phyloP scores from a whole-genome alignment of 1,284 basidiomycete species.

The Boletus albobrunnescens region DNA sequence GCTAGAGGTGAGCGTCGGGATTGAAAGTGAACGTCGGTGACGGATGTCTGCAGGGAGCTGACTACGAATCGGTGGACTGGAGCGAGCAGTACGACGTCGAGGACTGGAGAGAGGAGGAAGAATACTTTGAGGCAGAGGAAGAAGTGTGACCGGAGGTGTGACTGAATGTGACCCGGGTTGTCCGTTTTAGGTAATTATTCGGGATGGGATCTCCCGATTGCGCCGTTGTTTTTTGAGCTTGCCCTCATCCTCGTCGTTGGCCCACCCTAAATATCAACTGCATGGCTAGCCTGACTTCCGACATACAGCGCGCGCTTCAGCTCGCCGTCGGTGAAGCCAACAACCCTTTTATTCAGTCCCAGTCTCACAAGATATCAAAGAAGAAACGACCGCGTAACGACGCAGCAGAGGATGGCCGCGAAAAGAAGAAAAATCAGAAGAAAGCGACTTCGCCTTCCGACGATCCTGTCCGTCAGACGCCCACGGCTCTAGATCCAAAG shows the following conservation, averaged over 20 bases:
- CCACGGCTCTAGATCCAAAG: not conserved
- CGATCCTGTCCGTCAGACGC: too few species aligned
- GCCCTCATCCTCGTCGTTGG: constrained; percentile 37
- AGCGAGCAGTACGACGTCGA: constrained; percentile 64
- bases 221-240: constrained; percentile 26
- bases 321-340: constrained; percentile 43
- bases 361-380: constrained; percentile 19
- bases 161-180: constrained; percentile 5
- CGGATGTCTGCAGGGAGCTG: constrained; percentile 45
- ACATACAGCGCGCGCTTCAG: constrained; percentile 37
- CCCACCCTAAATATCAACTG: constrained; percentile 35
- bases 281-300: constrained; percentile 37
- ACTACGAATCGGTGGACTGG: constrained; percentile 75
- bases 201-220: constrained; percentile 2
- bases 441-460: constrained; percentile 10
- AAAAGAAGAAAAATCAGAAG: constrained; percentile 25
- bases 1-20: constrained; percentile 52
- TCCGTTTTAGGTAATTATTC: constrained; percentile 15
- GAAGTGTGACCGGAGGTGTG: constrained; percentile 43
- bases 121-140: constrained; percentile 56
- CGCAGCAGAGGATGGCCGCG: constrained; percentile 18
- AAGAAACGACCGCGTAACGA: constrained; percentile 28
- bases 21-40: not conserved
- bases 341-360: constrained; percentile 32
- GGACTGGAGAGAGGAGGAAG: constrained; percentile 53